Base-by-base conservation (phyloP, 1,284 basidiomycete species). In the Phaffia rhodozyma region DNA sequence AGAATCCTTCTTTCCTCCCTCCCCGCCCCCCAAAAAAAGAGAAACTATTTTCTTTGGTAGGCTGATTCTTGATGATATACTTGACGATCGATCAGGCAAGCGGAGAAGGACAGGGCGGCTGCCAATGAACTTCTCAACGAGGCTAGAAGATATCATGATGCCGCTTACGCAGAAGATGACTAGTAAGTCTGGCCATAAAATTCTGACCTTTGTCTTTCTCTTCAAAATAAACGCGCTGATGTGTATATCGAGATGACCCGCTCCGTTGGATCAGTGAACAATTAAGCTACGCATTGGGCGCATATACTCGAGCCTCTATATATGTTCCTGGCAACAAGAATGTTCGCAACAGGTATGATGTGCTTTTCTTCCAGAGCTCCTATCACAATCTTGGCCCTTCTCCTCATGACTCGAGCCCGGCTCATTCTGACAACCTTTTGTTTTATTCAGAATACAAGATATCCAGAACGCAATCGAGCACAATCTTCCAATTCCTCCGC, bases 71-170 rank as follows among this genome's bases (percentile, higher is more conserved):
- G 38, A 43, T 43, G 13, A 7, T 16, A 43, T 43, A 11, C 16
- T 7, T 11, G 13, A 43, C 16, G 38, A 11, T 43, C 13, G 13
- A 43, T 43, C 48, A 64, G 62, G 9, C 54, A 65, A 25, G 58
- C 53, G 30, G 48, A 59, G n/a, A 54, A 30, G 21, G 63, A 60
- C 25, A 60, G 57, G 38, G 47, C 58, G 21, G 52, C 58, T 3
- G 63, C 63, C 4, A 58, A 48, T 21, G 63, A 65, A 21, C 52
- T 60, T 32, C 58, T 65, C 38, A 49, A 65, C 32, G 23, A 53
- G 21, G 63, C 63, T 20, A 47, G 63, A 20, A 51, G 55, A 43
- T 55, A 60, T n/a, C 63, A 65, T 25, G 63, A 65, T 30, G 58
- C 32, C 25, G 63, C 63, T 11, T 43, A 20, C 30, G 49, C 60